Evolutionary conservation across 2,329 filamentous ascomycete genomes (phyloP).

Genomic region (Colletotrichum tanaceti): DNA sequence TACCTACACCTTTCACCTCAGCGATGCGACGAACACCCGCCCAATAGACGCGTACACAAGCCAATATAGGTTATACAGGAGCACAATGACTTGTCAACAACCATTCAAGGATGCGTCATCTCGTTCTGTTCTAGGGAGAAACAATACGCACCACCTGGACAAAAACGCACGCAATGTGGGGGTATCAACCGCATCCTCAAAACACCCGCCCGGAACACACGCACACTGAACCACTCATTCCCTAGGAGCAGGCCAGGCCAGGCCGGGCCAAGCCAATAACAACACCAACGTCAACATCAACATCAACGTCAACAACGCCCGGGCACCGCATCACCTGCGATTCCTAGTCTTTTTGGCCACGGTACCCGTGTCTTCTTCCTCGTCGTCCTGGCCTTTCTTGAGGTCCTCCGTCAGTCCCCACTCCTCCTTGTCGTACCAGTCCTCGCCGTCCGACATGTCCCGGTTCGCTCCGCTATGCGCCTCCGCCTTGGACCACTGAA

Average conservation of each 20-base stretch:
- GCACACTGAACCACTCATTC: conserved; percentile 1
- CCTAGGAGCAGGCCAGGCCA: conserved; percentile 8
- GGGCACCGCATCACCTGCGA: conserved; percentile 54
- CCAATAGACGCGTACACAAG: neutral
- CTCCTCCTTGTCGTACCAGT: conserved; percentile 87
- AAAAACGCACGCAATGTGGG: conserved; percentile 27
- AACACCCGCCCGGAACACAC: conserved; percentile 3
- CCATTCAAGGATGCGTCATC: neutral
- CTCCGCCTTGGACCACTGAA: conserved; percentile 82
- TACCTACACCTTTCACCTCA: no score
- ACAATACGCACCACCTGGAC: conserved; percentile 14
- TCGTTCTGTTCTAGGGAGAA: conserved; percentile 6
- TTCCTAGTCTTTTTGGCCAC: conserved; percentile 70
- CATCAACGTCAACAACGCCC: conserved; percentile 17
- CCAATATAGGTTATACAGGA: neutral
- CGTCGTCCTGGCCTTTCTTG: conserved; percentile 84
- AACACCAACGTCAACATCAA: neutral
- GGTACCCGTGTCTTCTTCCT: conserved; percentile 77
- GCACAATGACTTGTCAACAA: neutral
- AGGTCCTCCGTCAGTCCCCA: conserved; percentile 80
- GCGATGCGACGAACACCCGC: neutral
- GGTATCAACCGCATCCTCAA: conserved; percentile 39
- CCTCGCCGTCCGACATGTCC: conserved; percentile 88
- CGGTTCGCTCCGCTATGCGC: conserved; percentile 73
- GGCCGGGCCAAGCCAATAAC: no score